phyloP scores from a whole-genome alignment of 169 alveolate genomes.

The Cryptosporidium andersoni region DNA sequence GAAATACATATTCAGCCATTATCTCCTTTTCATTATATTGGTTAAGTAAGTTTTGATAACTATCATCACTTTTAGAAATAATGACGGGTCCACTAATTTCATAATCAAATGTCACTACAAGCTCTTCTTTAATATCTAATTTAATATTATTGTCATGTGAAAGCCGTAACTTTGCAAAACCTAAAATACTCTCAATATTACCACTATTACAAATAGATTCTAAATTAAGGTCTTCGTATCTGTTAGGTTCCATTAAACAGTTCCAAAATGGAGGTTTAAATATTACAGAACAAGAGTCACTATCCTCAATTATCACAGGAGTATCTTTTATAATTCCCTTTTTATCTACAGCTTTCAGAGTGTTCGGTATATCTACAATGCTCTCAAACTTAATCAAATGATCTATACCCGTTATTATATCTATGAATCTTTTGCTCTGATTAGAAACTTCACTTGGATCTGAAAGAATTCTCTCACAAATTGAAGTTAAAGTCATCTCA shows the following conservation, averaged over 20 bases:
- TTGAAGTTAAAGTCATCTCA: not conserved
- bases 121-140: not conserved
- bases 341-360: conserved; percentile 3
- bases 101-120: conserved; percentile 20
- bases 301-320: conserved; percentile 13
- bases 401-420: conserved; percentile 22
- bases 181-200: conserved; percentile 14
- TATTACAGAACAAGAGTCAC: not conserved
- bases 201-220: conserved; percentile 28
- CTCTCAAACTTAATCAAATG: conserved; percentile 17
- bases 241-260: not conserved
- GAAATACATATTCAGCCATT: conserved; percentile 1
- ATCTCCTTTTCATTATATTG: too few relatives aligned
- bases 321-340: conserved; percentile 44
- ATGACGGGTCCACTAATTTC: conserved; percentile 48
- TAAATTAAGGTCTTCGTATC: not conserved
- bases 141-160: not conserved
- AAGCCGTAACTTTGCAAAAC: not conserved
- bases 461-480: conserved; percentile 27
- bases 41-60: not conserved
- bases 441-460: conserved; percentile 6
- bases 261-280: conserved; percentile 55
- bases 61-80: conserved; percentile 1
- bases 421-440: conserved; percentile 36
- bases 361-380: conserved; percentile 25